These are phyloP conservation scores for Conoideocrella luteorostrata DNA, from an alignment of 2,329 filamentous ascomycete species.

Conservation along the genomic window DNA sequence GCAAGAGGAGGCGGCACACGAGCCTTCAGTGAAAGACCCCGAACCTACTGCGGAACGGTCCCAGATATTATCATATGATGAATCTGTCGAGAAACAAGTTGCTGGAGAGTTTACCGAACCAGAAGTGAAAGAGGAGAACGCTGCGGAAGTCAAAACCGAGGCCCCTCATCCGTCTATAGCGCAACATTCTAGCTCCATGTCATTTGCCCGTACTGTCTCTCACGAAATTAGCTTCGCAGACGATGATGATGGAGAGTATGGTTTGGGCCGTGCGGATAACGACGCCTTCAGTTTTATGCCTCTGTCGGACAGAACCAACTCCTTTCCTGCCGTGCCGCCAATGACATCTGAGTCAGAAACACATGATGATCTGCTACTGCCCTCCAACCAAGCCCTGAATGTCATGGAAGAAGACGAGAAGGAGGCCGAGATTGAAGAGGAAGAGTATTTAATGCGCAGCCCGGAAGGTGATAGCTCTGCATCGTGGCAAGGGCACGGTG, in stretches of 20 bases:
- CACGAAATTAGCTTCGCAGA: slow-evolving; percentile 54
- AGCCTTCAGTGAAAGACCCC: background rate
- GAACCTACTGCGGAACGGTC: background rate
- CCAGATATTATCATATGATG: background rate
- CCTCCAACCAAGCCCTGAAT: slow-evolving; percentile 46
- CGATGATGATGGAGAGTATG: slow-evolving; percentile 56
- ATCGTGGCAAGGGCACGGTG: slow-evolving; percentile 8
- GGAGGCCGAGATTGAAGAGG: slow-evolving; percentile 37
- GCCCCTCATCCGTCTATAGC: slow-evolving; percentile 23
- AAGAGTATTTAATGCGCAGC: slow-evolving; percentile 20
- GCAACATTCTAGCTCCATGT: slow-evolving; percentile 55
- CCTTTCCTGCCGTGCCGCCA: slow-evolving; percentile 52
- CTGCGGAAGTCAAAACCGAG: background rate
- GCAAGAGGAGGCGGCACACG: slow-evolving; percentile 13
- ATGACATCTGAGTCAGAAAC: slow-evolving; percentile 20
- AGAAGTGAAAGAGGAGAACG: background rate
- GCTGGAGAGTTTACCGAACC: background rate
- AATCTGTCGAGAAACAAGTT: background rate
- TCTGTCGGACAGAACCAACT: slow-evolving; percentile 52
- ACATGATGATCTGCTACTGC: slow-evolving; percentile 32
- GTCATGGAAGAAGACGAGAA: slow-evolving; percentile 48
- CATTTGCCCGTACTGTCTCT: slow-evolving; percentile 58
- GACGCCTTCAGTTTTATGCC: slow-evolving; percentile 57
- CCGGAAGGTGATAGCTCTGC: slow-evolving; percentile 9
- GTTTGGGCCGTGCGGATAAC: slow-evolving; percentile 41